These are phyloP conservation scores for Diddensiella transvaalensis DNA, from an alignment of 805 yeast genomes.

Conservation along the genomic window DNA sequence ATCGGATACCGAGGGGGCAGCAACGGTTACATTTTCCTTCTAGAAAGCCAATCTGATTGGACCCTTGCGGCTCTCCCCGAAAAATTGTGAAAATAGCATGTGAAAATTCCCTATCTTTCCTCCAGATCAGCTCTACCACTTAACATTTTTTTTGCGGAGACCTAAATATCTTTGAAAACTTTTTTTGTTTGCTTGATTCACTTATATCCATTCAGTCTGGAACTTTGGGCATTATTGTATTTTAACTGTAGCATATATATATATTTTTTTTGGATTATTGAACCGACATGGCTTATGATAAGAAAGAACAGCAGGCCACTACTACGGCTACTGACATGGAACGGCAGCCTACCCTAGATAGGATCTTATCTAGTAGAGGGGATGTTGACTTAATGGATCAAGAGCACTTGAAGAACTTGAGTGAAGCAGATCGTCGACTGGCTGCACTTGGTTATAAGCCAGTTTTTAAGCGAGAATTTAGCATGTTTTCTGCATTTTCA, in stretches of 20 bases:
- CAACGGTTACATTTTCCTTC: no score
- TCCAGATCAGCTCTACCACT: background rate
- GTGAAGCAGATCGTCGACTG: constrained; percentile 25
- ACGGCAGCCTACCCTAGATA: background rate
- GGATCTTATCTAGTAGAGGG: background rate
- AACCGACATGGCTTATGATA: background rate
- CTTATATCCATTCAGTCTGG: no score
- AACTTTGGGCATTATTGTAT: no score
- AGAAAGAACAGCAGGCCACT: background rate
- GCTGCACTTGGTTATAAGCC: constrained; percentile 56
- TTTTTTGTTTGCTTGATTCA: no score
- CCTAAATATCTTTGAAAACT: no score
- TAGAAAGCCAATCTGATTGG: no score
- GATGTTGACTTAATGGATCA: background rate
- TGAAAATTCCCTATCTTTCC: background rate
- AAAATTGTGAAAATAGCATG: background rate
- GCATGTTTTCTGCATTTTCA: constrained; percentile 59
- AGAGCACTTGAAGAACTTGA: background rate
- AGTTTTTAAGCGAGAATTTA: constrained; percentile 55
- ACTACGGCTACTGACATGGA: background rate
- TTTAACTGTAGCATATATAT: no score
- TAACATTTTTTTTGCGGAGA: no score
- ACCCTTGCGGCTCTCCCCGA: no score
- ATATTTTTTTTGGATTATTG: no score
- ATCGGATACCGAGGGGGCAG: no score